A percentile compares a stretch with the other conserved stretches of the same genome.
These are phyloP conservation scores for Pigoraptor vietnamica DNA, from an alignment of 78 protist genomes.

Conservation along the genomic window DNA sequence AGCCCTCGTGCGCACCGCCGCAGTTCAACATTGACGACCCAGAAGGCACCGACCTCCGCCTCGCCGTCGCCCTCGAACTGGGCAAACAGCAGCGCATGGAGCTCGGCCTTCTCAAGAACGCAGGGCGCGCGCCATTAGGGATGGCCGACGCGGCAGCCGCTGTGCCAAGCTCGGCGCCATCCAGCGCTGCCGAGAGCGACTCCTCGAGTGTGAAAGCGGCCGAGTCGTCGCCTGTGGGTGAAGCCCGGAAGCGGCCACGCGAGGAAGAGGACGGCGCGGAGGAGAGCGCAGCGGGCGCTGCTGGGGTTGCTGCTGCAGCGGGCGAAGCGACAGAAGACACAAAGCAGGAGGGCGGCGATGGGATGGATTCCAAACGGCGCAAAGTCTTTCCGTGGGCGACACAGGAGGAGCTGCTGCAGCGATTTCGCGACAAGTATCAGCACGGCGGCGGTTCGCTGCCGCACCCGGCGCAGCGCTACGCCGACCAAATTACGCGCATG, in stretches of 20 bases:
- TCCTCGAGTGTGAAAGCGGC: no score
- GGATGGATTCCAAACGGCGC: background rate
- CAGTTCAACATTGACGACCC: constrained; percentile 39
- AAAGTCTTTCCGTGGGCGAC: background rate
- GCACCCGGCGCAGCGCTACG: background rate
- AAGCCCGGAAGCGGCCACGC: background rate
- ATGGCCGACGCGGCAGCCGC: background rate
- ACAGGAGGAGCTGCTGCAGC: background rate
- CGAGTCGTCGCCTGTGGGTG: background rate
- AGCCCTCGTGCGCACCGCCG: constrained; percentile 38
- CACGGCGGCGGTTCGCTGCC: background rate
- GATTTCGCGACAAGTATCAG: background rate
- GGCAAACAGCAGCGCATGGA: background rate
- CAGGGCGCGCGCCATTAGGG: background rate
- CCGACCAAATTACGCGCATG: background rate
- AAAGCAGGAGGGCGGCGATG: background rate
- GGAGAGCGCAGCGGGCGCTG: no score
- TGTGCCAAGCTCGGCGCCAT: no score
- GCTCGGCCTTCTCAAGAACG: background rate
- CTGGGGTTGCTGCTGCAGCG: no score
- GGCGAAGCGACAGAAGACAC: no score
- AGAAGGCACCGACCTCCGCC: background rate
- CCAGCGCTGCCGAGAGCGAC: no score
- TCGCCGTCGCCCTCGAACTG: background rate
- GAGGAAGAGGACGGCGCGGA: background rate